Conservation (phyloP, 108 stramenopile genomes). For the Cyclotella sp. region DNA sequence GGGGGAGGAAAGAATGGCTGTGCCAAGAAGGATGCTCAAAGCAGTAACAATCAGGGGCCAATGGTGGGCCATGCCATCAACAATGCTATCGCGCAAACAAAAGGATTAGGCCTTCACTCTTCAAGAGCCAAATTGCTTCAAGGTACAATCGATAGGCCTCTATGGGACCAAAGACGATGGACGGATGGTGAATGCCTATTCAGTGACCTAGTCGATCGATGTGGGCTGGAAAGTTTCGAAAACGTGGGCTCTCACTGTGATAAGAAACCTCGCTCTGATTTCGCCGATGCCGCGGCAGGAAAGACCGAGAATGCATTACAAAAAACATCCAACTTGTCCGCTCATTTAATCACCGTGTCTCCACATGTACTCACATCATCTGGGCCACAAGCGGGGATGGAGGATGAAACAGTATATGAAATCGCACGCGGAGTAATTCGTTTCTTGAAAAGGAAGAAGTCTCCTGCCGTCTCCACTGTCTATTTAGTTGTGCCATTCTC, state of each 20-base stretch:
- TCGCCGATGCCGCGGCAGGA: not conserved
- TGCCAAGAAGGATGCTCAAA: not conserved
- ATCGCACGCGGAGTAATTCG: constrained; percentile 42
- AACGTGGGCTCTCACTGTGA: constrained; percentile 1
- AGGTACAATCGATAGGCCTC: constrained; percentile 48
- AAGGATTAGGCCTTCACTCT: constrained; percentile 35
- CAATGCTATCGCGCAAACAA: constrained; percentile 37
- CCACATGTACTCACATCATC: not conserved
- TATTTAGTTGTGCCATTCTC: constrained; percentile 24
- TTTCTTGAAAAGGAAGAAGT: constrained; percentile 23
- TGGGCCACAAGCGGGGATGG: constrained; percentile 26
- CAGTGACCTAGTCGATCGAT: constrained; percentile 30
- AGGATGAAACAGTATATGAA: constrained; percentile 28
- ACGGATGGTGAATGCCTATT: constrained; percentile 55
- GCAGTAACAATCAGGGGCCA: constrained; percentile 20
- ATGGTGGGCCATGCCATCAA: constrained; percentile 47
- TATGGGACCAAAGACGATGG: constrained; percentile 49
- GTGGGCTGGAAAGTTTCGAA: constrained; percentile 45
- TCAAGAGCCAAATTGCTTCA: constrained; percentile 36
- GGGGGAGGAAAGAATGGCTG: not conserved
- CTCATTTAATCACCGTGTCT: constrained; percentile 48
- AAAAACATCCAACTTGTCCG: constrained; percentile 34
- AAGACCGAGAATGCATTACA: not conserved
- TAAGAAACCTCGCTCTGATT: not conserved
- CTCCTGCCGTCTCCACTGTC: constrained; percentile 14